Evolutionary conservation across 192 early-diverging fungal species (phyloP), one percentile per base, ranked within the genome.

Genomic region (Chytriomyces sp.): DNA sequence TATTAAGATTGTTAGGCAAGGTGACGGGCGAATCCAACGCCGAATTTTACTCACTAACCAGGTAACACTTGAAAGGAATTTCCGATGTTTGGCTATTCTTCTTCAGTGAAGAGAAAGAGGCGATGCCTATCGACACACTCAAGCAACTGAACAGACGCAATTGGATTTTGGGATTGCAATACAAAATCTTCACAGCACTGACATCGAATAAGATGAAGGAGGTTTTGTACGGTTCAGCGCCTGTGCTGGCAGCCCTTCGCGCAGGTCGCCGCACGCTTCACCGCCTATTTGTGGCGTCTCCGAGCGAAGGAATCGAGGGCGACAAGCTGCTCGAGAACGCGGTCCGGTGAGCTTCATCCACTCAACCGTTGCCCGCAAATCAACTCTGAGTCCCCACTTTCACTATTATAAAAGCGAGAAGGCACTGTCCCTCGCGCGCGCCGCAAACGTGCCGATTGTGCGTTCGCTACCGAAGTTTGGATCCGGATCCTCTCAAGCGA

Each of bases 161-260:
- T n/a, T n/a, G n/a, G n/a, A n/a, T n/a, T n/a, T n/a, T n/a, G n/a
- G n/a, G n/a, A n/a, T n/a, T n/a, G n/a, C n/a, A n/a, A n/a, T n/a
- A n/a, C n/a, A n/a, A n/a, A n/a, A n/a, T n/a, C n/a, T n/a, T n/a
- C n/a, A n/a, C n/a, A n/a, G n/a, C n/a, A n/a, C n/a, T n/a, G n/a
- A n/a, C n/a, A 19, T 10, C 28, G 28, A 12, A 41, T 10, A 64
- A 17, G 17, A 41, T 39, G 19, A 64, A 64, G 31, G 78, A 80
- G 12, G 33, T 64, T 40, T 65, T 76, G 0, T 75, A 74, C 53
- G 78, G 78, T n/a, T 70, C 74, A n/a, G 55, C 78, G 12, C 33
- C 59, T 33, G 78, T 79, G 2, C 62, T 79, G 10, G 63, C 78
- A 1, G 78, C 78, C 5, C 57, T 79, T 30, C 26, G 59, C 32